Evolutionary conservation across 192 early-diverging fungal species (phyloP).

Genomic region (Backusella morwellensis): DNA sequence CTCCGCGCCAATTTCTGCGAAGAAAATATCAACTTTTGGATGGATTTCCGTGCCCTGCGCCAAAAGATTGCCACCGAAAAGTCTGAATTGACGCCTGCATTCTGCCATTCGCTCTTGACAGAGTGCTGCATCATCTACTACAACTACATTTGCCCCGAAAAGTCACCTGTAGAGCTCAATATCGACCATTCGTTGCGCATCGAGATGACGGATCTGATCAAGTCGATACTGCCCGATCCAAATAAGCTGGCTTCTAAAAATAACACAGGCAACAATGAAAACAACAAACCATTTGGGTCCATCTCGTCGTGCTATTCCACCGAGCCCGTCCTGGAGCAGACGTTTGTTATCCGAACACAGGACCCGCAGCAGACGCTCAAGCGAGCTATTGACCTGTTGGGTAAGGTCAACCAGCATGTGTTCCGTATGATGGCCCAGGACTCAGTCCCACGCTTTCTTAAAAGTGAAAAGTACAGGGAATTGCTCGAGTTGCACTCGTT

Average conservation of each 20-base stretch:
- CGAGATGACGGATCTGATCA: conserved; percentile 44
- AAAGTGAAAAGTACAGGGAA: conserved; percentile 8
- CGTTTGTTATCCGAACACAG: not conserved
- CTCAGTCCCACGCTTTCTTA: conserved; percentile 63
- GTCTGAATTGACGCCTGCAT: not conserved
- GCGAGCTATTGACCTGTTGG: conserved; percentile 41
- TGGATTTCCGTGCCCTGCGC: conserved; percentile 44
- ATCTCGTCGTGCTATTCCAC: not conserved
- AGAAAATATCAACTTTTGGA: conserved; percentile 67
- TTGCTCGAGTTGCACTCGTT: not conserved
- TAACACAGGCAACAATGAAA: not conserved
- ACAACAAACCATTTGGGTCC: not conserved
- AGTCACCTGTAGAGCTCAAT: conserved; percentile 45
- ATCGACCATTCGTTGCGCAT: conserved; percentile 45
- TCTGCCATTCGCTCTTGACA: conserved; percentile 32
- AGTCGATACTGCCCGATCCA: conserved; percentile 23
- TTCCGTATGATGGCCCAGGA: conserved; percentile 67
- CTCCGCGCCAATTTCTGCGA: conserved; percentile 64
- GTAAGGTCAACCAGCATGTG: conserved; percentile 59
- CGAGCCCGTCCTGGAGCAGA: not conserved
- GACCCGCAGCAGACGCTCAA: not conserved
- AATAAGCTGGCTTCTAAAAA: not conserved
- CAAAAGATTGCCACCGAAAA: conserved; percentile 24
- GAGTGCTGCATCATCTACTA: conserved; percentile 48
- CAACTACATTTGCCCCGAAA: conserved; percentile 42